Evolutionary conservation across 805 yeast genomes (phyloP), one percentile per base, ranked within the genome.

Genomic region (Yamadazyma laniorum): DNA sequence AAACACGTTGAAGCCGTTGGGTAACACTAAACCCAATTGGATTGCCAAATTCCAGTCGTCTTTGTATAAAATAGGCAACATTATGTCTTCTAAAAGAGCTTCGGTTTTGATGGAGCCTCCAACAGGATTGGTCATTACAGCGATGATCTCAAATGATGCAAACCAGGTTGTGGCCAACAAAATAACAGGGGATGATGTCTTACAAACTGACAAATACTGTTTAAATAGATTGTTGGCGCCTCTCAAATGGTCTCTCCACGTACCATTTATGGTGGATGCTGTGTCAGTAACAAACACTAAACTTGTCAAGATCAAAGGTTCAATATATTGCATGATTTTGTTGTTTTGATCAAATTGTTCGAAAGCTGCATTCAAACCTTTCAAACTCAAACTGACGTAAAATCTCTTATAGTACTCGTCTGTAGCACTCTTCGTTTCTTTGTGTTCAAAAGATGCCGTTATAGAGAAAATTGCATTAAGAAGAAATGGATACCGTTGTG

Each of bases 281-380:
- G 75, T 72, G 32, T 75, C 77, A 6, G 79, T 67, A 1, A 85
- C 81, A 22, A 80, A 61, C 22, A 82, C 55, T 11, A 82, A 61
- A 2, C 79, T 79, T 0, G 86, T 80, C 17, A 82, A 54, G 6
- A 80, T 67, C 37, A 81, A 69, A 0, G 85, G 77, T 44, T 79
- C 86, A 14, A 79, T 74, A 43, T 75, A 75, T 32, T 66, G 65
- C 32, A 66, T 44, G 5, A 43, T 37, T 32, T 40, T 40, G 5
- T 23, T 32, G 7, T 53, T 58, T 15, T 36, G 32, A 5, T 36
- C 35, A 29, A 25, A 18, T 15, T 30, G 33, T 9, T 45, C 46
- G 25, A 48, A 48, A 3, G 43, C 39, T 8, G 35, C 27, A 18
- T 46, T 42, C n/a, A 48, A 29, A 2, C 46, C 45, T 18, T 44